Percentiles rank a stretch among this genome's conserved stretches.
These are phyloP conservation scores for Acer yangbiense DNA, from an alignment of 345 rosid genomes.

Conservation along the genomic window DNA sequence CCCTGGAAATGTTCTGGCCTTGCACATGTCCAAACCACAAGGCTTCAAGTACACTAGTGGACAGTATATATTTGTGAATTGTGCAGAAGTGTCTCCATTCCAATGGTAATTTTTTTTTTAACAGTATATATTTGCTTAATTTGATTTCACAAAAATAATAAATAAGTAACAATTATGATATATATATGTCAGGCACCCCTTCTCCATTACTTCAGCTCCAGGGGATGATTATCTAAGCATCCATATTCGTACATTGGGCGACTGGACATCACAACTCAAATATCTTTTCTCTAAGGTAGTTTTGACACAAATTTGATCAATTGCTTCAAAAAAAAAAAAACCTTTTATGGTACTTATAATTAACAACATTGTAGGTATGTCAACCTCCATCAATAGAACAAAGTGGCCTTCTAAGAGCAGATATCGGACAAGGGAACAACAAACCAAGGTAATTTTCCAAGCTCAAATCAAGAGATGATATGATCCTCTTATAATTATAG, in stretches of 20 bases:
- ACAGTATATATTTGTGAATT: constrained; percentile 79
- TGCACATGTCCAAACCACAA: constrained; percentile 79
- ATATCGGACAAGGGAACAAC: constrained; percentile 35
- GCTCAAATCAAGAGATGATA: background rate
- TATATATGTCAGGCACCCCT: constrained; percentile 55
- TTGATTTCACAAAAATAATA: background rate
- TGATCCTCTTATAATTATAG: background rate
- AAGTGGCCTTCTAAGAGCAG: constrained; percentile 65
- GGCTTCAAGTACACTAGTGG: constrained; percentile 84
- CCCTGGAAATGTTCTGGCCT: constrained; percentile 76
- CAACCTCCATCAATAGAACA: constrained; percentile 58
- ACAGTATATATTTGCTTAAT: background rate
- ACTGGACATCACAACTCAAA: constrained; percentile 81
- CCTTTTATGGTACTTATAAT: background rate
- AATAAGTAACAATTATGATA: background rate
- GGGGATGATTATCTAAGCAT: constrained; percentile 65
- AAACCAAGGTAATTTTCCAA: constrained; percentile 44
- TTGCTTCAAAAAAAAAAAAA: background rate
- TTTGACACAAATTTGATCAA: background rate
- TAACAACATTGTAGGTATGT: constrained; percentile 42
- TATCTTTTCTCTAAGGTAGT: constrained; percentile 54
- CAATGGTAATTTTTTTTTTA: constrained; percentile 58
- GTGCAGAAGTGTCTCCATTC: constrained; percentile 73
- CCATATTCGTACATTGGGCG: constrained; percentile 72
- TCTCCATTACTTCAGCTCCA: constrained; percentile 71